phyloP scores from a whole-genome alignment of 768 basidiomycete species.

The Leccinum variicolor region DNA sequence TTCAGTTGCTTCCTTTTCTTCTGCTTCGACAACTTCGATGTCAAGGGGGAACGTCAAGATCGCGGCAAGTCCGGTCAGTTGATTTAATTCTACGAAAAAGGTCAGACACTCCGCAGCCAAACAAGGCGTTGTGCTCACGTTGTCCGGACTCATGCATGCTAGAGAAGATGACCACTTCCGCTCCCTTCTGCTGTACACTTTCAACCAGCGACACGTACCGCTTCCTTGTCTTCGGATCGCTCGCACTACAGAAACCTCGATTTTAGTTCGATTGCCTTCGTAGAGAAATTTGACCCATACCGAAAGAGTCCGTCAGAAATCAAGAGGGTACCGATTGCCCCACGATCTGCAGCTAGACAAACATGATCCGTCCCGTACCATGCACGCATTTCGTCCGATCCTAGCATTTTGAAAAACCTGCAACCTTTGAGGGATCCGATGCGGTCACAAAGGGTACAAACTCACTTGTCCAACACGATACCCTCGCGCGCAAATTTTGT shows the following conservation, averaged over 20 bases:
- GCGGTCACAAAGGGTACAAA: not conserved
- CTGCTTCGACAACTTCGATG: constrained; percentile 90
- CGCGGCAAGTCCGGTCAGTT: constrained; percentile 91
- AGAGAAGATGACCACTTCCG: constrained; percentile 94
- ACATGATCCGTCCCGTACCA: constrained; percentile 99
- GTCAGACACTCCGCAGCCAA: not conserved
- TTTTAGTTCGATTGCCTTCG: not conserved
- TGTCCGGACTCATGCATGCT: constrained; percentile 99
- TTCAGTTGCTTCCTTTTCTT: constrained; percentile 74
- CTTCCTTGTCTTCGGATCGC: constrained; percentile 72
- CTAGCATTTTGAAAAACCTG: constrained; percentile 98
- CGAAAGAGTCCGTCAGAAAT: constrained; percentile 96
- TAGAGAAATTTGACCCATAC: constrained; percentile 36
- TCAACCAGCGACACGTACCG: constrained; percentile 88
- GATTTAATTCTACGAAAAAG: constrained; percentile 75
- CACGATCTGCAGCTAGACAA: constrained; percentile 83
- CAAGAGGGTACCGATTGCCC: constrained; percentile 89
- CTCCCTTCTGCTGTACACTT: constrained; percentile 82
- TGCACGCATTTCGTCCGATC: constrained; percentile 89
- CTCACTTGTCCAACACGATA: constrained; percentile 81
- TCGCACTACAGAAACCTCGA: constrained; percentile 51
- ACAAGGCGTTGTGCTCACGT: constrained; percentile 52
- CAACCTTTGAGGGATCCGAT: not conserved
- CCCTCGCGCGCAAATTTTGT: constrained; percentile 97
- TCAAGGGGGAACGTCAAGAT: constrained; percentile 96